These are phyloP conservation scores for Forsythia suspensa DNA, from an alignment of 257 asterid species.

Conservation along the genomic window DNA sequence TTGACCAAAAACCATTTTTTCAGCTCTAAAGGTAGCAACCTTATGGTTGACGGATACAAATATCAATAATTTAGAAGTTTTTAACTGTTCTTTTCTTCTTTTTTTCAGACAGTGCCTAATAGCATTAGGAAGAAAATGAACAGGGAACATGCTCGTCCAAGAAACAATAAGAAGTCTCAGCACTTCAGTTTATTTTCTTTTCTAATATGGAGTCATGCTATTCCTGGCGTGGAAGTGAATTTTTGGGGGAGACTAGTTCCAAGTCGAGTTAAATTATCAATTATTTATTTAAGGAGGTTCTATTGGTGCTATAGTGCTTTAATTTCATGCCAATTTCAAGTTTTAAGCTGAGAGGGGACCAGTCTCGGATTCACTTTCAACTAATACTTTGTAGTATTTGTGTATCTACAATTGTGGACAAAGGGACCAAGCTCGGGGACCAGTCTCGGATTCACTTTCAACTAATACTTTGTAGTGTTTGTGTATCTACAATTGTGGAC, in stretches of 20 bases:
- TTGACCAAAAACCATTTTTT: neutral
- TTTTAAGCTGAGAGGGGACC: neutral
- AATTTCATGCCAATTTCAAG: neutral
- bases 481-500: slow-evolving; percentile 11
- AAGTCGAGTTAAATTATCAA: too few species aligned
- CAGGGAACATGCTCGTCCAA: too few species aligned
- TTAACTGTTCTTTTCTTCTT: too few species aligned
- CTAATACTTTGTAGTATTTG: neutral
- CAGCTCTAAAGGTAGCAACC: too few species aligned
- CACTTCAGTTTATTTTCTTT: too few species aligned
- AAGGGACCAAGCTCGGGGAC: neutral
- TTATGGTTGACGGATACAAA: too few species aligned
- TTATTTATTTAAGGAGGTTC: neutral
- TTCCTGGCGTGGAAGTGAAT: neutral
- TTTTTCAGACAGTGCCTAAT: too few species aligned
- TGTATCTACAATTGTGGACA: slow-evolving; percentile 5
- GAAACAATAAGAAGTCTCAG: too few species aligned
- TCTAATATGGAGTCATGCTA: neutral
- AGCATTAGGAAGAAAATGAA: too few species aligned
- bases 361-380: neutral
- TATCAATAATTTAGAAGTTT: too few species aligned
- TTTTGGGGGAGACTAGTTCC: neutral
- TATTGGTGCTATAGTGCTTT: neutral
- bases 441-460: neutral
- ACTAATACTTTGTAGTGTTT: neutral